phyloP scores from a whole-genome alignment of 2,329 filamentous ascomycete genomes.

The Zymoseptoria ardabiliae region DNA sequence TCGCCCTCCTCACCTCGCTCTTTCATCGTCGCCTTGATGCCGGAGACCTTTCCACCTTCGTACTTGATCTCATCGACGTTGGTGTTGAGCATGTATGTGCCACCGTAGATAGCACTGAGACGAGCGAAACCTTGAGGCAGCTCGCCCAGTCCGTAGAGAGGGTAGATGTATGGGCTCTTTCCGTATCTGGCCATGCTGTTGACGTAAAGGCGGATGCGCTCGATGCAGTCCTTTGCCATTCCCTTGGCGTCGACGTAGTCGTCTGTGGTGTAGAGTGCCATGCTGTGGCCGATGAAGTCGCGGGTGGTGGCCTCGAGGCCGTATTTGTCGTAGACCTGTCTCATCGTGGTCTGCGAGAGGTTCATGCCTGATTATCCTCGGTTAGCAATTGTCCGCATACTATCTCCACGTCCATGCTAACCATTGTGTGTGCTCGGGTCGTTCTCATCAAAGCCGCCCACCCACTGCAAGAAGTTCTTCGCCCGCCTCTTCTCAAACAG shows the following conservation, averaged over 20 bases:
- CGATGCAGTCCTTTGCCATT: slow-evolving; percentile 72
- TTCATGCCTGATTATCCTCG: slow-evolving; percentile 56
- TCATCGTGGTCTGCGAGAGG: slow-evolving; percentile 76
- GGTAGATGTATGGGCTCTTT: slow-evolving; percentile 99
- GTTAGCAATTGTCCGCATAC: slow-evolving; percentile 9
- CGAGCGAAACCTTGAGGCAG: slow-evolving; percentile 96
- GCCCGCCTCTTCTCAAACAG: slow-evolving; percentile 96
- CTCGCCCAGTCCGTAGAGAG: slow-evolving; percentile 92
- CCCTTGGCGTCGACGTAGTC: slow-evolving; percentile 71
- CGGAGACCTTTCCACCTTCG: slow-evolving; percentile 69
- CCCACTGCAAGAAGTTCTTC: slow-evolving; percentile 94
- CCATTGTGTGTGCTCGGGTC: slow-evolving; percentile 86
- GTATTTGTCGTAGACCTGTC: slow-evolving; percentile 98
- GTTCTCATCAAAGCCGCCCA: slow-evolving; percentile 75
- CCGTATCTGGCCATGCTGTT: slow-evolving; percentile 97
- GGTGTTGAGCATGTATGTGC: slow-evolving; percentile 99
- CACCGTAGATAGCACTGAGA: slow-evolving; percentile 95
- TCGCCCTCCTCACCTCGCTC: slow-evolving; percentile 66
- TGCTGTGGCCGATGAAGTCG: slow-evolving; percentile 96
- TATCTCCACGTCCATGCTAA: slow-evolving; percentile 32
- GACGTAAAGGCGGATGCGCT: slow-evolving; percentile 90
- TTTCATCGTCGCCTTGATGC: slow-evolving; percentile 96
- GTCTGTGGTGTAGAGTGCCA: slow-evolving; percentile 91
- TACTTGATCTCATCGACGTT: slow-evolving; percentile 83
- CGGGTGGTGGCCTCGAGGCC: slow-evolving; percentile 80